Conservation (phyloP, 345 rosid genomes). For the Ceriops decandra region DNA sequence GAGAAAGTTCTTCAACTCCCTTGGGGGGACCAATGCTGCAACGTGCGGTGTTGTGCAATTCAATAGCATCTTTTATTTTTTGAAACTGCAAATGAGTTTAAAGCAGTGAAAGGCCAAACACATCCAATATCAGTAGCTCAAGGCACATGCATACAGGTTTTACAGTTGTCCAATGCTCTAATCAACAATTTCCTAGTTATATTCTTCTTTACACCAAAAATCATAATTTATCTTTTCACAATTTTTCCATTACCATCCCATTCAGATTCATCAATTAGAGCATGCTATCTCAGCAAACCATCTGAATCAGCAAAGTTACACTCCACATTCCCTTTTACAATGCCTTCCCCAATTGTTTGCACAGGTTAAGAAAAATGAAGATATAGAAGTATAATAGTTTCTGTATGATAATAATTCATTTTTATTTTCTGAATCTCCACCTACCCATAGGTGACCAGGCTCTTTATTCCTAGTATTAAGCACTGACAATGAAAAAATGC, state of each 20-base stretch:
- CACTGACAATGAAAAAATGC: too few relatives aligned
- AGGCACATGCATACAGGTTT: background rate
- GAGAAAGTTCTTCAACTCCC: constrained; percentile 53
- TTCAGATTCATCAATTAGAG: background rate
- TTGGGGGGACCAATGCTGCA: constrained; percentile 56
- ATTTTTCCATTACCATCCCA: too few relatives aligned
- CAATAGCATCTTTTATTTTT: constrained; percentile 78
- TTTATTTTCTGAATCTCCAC: background rate
- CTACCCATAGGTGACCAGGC: too few relatives aligned
- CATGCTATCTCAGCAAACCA: background rate
- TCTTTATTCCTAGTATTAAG: too few relatives aligned
- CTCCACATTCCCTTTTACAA: background rate
- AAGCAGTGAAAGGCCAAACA: background rate
- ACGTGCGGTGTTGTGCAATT: constrained; percentile 55
- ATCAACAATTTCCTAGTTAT: too few relatives aligned
- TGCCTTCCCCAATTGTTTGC: background rate
- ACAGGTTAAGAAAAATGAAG: background rate
- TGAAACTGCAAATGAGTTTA: constrained; percentile 59
- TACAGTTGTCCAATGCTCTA: background rate
- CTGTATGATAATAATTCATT: too few relatives aligned
- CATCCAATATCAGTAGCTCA: background rate
- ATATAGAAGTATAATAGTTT: background rate
- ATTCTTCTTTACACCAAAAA: background rate
- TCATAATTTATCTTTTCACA: background rate
- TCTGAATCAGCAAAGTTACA: too few relatives aligned